Conservation (phyloP, 345 rosid genomes). For the Crucihimalaya himalaica region DNA sequence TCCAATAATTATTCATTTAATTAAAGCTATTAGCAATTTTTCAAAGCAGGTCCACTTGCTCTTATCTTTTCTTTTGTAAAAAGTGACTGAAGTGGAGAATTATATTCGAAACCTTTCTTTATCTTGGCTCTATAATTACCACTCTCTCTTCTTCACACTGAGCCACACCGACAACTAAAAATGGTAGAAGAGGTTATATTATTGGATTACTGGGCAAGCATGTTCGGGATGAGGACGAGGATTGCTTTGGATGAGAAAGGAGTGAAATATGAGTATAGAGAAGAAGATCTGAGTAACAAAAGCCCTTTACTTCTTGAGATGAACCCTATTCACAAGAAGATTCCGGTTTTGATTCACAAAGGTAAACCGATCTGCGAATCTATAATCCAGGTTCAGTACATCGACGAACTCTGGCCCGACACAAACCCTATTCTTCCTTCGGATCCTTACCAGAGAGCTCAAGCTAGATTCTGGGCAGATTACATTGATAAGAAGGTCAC, state of each 20-base stretch:
- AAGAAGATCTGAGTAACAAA: slow-evolving; percentile 26
- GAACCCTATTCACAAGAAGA: slow-evolving; percentile 31
- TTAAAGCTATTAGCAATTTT: neutral
- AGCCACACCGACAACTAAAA: neutral
- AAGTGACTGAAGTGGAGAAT: neutral
- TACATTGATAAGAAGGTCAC: slow-evolving; percentile 29
- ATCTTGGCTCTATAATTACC: slow-evolving; percentile 1
- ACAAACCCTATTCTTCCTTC: slow-evolving; percentile 10
- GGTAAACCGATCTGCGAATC: slow-evolving; percentile 27
- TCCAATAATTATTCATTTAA: neutral
- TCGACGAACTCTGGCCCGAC: slow-evolving; percentile 18
- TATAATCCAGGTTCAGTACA: slow-evolving; percentile 22
- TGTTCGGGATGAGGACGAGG: slow-evolving; percentile 28
- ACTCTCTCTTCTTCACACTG: neutral
- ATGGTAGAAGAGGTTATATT: slow-evolving; percentile 24
- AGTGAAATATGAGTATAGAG: slow-evolving; percentile 26
- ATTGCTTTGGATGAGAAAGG: slow-evolving; percentile 30
- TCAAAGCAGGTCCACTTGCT: neutral
- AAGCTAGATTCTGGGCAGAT: slow-evolving; percentile 33
- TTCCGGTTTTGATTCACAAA: slow-evolving; percentile 24
- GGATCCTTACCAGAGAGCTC: slow-evolving; percentile 34
- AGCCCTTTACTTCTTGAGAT: slow-evolving; percentile 27
- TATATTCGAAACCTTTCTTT: neutral
- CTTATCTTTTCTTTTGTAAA: slow-evolving; percentile 9
- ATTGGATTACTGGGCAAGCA: slow-evolving; percentile 32